Base-by-base conservation (phyloP, 352 stramenopile species). In the Pythium phragmiticola region DNA sequence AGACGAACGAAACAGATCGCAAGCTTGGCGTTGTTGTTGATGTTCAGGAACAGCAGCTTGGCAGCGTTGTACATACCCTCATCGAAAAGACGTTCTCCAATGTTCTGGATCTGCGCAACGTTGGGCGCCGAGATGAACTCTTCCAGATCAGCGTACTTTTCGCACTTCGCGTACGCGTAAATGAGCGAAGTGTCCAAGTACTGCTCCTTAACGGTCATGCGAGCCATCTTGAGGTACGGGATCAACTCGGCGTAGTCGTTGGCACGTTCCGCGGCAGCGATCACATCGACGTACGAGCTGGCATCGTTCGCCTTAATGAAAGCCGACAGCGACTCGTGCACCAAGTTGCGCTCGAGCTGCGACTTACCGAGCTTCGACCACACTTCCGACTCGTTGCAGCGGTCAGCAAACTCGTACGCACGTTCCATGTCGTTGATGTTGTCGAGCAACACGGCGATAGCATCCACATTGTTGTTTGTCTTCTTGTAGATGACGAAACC, bases 11-110 rank as follows among this genome's bases (percentile, higher is more conserved):
- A 98, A 84, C 97, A 99, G 65, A 99, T 97, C 33, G 98, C 97
- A 50, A 99, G 87, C 87, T 99, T 99, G 33, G 98, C 98, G 79
- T 99, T 99, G 90, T 99, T 99, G 90, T 99, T 99, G 79, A 99
- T 99, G 77, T 98, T 99, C 70, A 97, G 94, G 83, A 99, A 99
- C 45, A 99, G 74, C 57, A 99, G 82, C 79, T 99, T 99, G 3
- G 97, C 97, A 41, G 98, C 97, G 65, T 99, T 94, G 83, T 99
- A 99, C 73, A 99, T 95, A 56, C 95, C 96, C 83, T 99, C 97
- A 60, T 97, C 87, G 76, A 98, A 99, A 60, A 96, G 98, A 46
- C 97, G 90, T 67, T 99, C 97, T 65, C 97, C 97, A 75, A 99
- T 98, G 71, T 89, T 94, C 84, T 99, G 97, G 71, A 99, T 99